Evolutionary conservation across 2,329 filamentous ascomycete genomes (phyloP), one percentile per base, ranked within the genome.

Genomic region (Diaporthe eres): DNA sequence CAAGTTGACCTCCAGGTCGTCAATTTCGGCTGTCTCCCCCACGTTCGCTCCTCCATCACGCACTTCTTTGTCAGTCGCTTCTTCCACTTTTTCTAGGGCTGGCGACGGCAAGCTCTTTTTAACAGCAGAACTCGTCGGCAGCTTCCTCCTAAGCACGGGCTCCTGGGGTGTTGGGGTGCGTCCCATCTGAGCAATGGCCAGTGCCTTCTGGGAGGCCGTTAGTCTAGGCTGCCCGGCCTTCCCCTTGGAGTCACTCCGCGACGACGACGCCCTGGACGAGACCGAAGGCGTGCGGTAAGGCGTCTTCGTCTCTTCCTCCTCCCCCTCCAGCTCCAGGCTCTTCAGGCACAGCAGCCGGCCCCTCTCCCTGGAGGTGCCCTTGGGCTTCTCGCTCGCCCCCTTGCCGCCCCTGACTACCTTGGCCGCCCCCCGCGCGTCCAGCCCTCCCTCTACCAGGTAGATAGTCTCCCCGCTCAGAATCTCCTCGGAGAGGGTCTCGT

Each of bases 401-500:
- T 4, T n/a, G 12, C 49, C 28, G 22, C 37, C 31, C 13, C 25
- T 25, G 12, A 15, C 37, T 15, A 2, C 44, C 51, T 5, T 60
- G 12, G 39, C 31, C 53, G 8, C 13, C 34, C 51, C 53, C 25
- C 49, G 44, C 63, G 47, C 51, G 13, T 74, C 61, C 49, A 53
- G 19, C 13, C 60, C 74, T 8, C 53, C 44, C 25, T 76, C 75
- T 4, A 76, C 9, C n/a, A 76, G 34, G 31, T 47, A 76, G 25
- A 76, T 37, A 3, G 51, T 68, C 65, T 74, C 75, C 28, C 67
- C 75, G 4, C 28, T 42, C 15, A 74, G 42, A 1, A 72, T 47
- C 51, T 74, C 75, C 19, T 74, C 72, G 3, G 58, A 31, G 6
- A 76, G 39, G 2, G 72, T 60, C 67, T 76, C 75, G 39, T 31